Percentiles rank a stretch among this genome's conserved stretches.
phyloP scores from a whole-genome alignment of 2,329 filamentous ascomycete species.

The Colletotrichum musicola region DNA sequence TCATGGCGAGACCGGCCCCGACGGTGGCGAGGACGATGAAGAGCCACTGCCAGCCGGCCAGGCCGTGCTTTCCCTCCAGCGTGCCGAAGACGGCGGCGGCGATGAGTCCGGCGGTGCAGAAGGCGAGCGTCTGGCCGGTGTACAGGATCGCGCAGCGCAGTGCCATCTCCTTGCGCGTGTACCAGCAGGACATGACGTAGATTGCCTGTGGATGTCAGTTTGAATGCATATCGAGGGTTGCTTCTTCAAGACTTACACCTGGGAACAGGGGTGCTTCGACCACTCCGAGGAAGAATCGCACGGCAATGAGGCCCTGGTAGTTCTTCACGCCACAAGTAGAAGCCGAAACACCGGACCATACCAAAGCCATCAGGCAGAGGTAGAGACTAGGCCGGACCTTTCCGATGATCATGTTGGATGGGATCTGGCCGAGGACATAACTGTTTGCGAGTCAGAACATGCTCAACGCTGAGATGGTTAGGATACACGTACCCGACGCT shows the following conservation, averaged over 20 bases:
- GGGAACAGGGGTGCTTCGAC: constrained; percentile 40
- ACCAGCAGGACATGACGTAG: constrained; percentile 44
- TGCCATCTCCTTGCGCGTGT: constrained; percentile 44
- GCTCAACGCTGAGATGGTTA: background rate
- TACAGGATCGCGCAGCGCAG: constrained; percentile 44
- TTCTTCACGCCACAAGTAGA: constrained; percentile 39
- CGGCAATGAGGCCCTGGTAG: constrained; percentile 39
- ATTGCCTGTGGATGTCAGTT: constrained; percentile 23
- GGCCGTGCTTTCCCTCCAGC: constrained; percentile 42
- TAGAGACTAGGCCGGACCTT: constrained; percentile 39
- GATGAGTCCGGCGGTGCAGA: constrained; percentile 43
- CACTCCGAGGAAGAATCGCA: constrained; percentile 39
- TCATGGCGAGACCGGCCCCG: constrained; percentile 40
- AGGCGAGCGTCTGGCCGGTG: constrained; percentile 43
- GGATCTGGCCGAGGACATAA: constrained; percentile 39
- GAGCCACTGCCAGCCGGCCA: constrained; percentile 56
- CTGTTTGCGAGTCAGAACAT: background rate
- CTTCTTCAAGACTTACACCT: constrained; percentile 23
- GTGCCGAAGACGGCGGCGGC: constrained; percentile 43
- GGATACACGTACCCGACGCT: constrained; percentile 41
- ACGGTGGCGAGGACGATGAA: constrained; percentile 52
- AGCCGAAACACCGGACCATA: constrained; percentile 40
- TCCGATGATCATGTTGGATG: constrained; percentile 41
- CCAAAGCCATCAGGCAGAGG: constrained; percentile 38
- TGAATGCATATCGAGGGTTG: too few relatives aligned